These are phyloP conservation scores for Neophaeococcomyces mojaviensis DNA, from an alignment of 2,329 filamentous ascomycete genomes.

Conservation along the genomic window DNA sequence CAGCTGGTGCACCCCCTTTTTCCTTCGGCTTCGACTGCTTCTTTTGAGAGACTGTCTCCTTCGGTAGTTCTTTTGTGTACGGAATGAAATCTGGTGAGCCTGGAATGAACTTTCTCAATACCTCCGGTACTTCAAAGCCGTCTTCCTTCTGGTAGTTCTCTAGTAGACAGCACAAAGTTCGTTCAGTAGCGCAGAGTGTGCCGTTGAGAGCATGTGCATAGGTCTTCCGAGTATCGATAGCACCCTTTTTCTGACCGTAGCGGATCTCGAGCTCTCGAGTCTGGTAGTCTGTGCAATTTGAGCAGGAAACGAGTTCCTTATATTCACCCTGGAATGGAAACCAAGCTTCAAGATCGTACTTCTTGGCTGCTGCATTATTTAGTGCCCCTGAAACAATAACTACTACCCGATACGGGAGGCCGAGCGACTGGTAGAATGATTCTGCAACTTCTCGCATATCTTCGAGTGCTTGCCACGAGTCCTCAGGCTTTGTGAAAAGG, in stretches of 20 bases:
- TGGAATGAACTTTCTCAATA: constrained; percentile 80
- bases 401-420: constrained; percentile 83
- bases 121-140: constrained; percentile 72
- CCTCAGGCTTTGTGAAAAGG: constrained; percentile 72
- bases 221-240: constrained; percentile 77
- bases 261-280: constrained; percentile 88
- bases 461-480: constrained; percentile 89
- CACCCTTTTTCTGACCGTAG: constrained; percentile 71
- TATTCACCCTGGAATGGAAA: constrained; percentile 95
- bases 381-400: constrained; percentile 93
- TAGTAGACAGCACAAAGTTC: constrained; percentile 86
- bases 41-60: constrained; percentile 61
- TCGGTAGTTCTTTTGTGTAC: constrained; percentile 76
- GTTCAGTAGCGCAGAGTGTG: constrained; percentile 81
- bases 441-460: constrained; percentile 86
- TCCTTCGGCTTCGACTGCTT: constrained; percentile 34
- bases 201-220: constrained; percentile 93
- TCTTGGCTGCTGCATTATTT: constrained; percentile 84
- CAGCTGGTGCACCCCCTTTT: constrained; percentile 22
- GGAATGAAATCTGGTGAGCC: constrained; percentile 84
- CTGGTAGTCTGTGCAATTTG: constrained; percentile 98
- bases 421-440: constrained; percentile 87
- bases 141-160: constrained; percentile 96
- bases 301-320: constrained; percentile 96
- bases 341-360: constrained; percentile 94